Evolutionary conservation across 805 yeast genomes (phyloP).

Genomic region (Ogataea paraovalis): DNA sequence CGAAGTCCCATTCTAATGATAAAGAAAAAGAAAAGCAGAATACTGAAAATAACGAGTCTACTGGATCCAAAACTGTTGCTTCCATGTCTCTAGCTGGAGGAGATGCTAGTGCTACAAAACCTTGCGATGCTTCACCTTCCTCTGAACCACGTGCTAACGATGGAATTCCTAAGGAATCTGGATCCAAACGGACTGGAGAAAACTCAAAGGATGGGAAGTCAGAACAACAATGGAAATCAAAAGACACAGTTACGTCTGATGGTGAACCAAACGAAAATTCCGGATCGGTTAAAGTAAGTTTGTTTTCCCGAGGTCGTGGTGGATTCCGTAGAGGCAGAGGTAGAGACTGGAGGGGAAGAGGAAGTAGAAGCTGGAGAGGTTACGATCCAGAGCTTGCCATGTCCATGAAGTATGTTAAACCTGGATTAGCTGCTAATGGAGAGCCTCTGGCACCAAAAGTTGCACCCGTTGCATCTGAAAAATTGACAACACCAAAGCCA

Average conservation of each 20-base stretch:
- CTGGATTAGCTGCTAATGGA: conserved; percentile 22
- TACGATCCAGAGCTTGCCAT: conserved; percentile 6
- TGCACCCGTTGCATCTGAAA: background rate
- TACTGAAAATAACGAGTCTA: background rate
- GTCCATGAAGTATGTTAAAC: conserved; percentile 23
- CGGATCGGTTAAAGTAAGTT: background rate
- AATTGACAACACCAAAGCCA: no score
- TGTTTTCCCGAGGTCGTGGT: conserved; percentile 5
- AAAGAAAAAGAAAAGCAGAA: background rate
- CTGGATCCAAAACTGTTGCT: no score
- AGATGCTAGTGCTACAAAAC: no score
- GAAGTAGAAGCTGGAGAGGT: conserved; percentile 12
- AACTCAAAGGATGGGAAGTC: background rate
- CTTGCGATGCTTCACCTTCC: background rate
- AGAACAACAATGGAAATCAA: background rate
- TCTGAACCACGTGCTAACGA: no score
- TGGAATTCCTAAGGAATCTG: no score
- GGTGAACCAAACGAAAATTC: background rate
- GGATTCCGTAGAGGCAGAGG: conserved; percentile 9
- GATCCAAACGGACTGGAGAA: no score
- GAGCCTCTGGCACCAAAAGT: conserved; percentile 7
- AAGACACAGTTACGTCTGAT: background rate
- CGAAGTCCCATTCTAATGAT: background rate
- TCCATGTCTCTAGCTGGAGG: no score
- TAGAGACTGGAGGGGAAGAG: conserved; percentile 9